Conservation (phyloP, 352 stramenopile genomes). For the Phytopythium cucurbitacearum region DNA sequence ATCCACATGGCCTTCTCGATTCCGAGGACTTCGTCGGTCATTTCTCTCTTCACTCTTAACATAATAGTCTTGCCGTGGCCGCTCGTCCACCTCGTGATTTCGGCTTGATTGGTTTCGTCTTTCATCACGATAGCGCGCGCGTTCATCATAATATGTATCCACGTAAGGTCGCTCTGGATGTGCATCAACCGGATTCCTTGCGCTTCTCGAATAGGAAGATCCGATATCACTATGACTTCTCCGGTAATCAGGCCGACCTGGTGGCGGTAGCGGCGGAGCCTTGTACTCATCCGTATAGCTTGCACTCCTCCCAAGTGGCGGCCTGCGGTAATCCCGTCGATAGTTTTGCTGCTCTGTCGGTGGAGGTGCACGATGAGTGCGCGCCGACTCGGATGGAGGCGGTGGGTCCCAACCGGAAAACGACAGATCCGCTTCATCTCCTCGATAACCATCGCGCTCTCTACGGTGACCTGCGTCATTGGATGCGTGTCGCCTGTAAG, state of each 20-base stretch:
- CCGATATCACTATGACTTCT: slow-evolving; percentile 2
- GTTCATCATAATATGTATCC: too few species aligned
- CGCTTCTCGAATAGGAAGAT: too few species aligned
- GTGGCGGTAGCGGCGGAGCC: not conserved
- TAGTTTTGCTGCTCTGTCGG: not conserved
- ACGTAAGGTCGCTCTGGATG: too few species aligned
- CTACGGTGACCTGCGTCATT: not conserved
- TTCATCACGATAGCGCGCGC: not conserved
- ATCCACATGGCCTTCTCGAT: not conserved
- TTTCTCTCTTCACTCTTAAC: not conserved
- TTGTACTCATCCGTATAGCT: slow-evolving; percentile 1
- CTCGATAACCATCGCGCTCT: not conserved
- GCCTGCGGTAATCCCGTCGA: not conserved
- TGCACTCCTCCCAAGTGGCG: not conserved
- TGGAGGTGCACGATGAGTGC: not conserved
- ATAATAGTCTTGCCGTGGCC: not conserved
- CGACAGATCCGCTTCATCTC: not conserved
- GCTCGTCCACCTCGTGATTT: not conserved
- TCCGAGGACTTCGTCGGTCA: not conserved
- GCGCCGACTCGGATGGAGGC: not conserved
- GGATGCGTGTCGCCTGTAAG: not conserved
- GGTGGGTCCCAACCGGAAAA: slow-evolving; percentile 5
- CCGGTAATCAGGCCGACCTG: slow-evolving; percentile 1
- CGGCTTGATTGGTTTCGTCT: not conserved
- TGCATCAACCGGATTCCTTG: not conserved